These are phyloP conservation scores for Candida maris DNA, from an alignment of 805 yeast genomes.

Conservation along the genomic window DNA sequence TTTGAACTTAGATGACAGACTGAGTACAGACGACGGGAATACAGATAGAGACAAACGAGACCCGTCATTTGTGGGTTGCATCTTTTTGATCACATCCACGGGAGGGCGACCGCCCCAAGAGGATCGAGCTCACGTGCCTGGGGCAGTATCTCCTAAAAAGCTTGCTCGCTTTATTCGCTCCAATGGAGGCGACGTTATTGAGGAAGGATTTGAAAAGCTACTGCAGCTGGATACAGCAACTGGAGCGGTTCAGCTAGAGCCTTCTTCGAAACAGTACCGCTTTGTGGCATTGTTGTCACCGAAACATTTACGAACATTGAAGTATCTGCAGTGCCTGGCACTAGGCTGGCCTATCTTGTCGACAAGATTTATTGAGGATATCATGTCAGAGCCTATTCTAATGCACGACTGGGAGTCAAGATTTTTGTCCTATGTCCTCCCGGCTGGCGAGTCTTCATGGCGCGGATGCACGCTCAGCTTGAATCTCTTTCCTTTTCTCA, in stretches of 20 bases:
- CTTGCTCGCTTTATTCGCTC: constrained; percentile 30
- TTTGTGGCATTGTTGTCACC: constrained; percentile 69
- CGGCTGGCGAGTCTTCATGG: constrained; percentile 61
- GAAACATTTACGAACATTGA: constrained; percentile 59
- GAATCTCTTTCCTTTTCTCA: constrained; percentile 43
- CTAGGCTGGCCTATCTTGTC: constrained; percentile 85
- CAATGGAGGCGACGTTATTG: constrained; percentile 43
- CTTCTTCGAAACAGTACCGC: constrained; percentile 20
- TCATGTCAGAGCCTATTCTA: constrained; percentile 28
- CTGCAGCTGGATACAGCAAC: constrained; percentile 2
- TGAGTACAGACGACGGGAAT: neutral
- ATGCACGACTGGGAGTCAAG: constrained; percentile 25
- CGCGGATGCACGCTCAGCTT: constrained; percentile 39
- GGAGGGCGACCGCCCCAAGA: constrained; percentile 3
- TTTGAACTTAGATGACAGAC: constrained; percentile 4
- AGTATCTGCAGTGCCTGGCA: constrained; percentile 73
- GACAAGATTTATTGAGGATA: constrained; percentile 50
- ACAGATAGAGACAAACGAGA: neutral
- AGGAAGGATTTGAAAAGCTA: constrained; percentile 15
- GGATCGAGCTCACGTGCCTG: constrained; percentile 15
- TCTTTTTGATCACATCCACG: constrained; percentile 36
- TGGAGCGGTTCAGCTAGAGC: neutral
- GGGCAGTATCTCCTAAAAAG: constrained; percentile 30
- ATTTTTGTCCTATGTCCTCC: constrained; percentile 58
- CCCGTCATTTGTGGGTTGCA: constrained; percentile 30